A percentile compares a stretch with the other conserved stretches of the same genome.
phyloP scores from a whole-genome alignment of 495 filamentous ascomycete genomes.

The Thozetella sp. region DNA sequence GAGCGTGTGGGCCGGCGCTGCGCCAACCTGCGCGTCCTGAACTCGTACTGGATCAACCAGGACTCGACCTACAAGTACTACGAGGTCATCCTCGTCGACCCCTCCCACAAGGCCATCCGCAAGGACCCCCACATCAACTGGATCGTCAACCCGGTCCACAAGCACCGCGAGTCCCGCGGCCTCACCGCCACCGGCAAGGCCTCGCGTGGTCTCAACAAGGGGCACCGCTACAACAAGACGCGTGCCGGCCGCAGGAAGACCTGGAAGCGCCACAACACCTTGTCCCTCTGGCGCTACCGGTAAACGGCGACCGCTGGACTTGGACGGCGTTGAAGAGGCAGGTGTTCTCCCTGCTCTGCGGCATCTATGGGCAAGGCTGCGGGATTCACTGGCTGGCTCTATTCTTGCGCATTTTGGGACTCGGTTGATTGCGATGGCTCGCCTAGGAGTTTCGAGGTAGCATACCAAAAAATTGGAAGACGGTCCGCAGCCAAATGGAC shows the following conservation, averaged over 20 bases:
- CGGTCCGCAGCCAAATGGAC: background rate
- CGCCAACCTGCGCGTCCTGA: slow-evolving; percentile 97
- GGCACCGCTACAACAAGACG: slow-evolving; percentile 98
- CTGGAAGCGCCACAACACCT: slow-evolving; percentile 99
- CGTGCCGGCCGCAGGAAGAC: slow-evolving; percentile 93
- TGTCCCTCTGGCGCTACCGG: slow-evolving; percentile 88
- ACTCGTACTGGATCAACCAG: slow-evolving; percentile 99
- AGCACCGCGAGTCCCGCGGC: slow-evolving; percentile 97
- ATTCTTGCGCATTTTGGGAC: slow-evolving; percentile 3
- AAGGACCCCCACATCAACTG: slow-evolving; percentile 99
- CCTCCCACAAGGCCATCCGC: slow-evolving; percentile 99
- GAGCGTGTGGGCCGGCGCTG: slow-evolving; percentile 99
- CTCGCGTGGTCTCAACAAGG: slow-evolving; percentile 97
- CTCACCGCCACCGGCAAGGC: slow-evolving; percentile 99
- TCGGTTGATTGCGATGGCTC: slow-evolving; percentile 2
- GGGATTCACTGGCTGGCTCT: slow-evolving; percentile 2
- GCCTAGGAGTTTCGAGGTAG: background rate
- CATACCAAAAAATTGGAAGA: background rate
- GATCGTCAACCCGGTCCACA: slow-evolving; percentile 99
- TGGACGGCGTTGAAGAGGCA: slow-evolving; percentile 8
- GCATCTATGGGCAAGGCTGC: slow-evolving; percentile 2
- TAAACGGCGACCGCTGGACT: slow-evolving; percentile 34
- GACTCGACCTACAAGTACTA: slow-evolving; percentile 99
- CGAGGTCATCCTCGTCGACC: slow-evolving; percentile 99
- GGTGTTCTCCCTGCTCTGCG: slow-evolving; percentile 14